Conservation (phyloP, 352 stramenopile genomes). For the Globisporangium echinulatum region DNA sequence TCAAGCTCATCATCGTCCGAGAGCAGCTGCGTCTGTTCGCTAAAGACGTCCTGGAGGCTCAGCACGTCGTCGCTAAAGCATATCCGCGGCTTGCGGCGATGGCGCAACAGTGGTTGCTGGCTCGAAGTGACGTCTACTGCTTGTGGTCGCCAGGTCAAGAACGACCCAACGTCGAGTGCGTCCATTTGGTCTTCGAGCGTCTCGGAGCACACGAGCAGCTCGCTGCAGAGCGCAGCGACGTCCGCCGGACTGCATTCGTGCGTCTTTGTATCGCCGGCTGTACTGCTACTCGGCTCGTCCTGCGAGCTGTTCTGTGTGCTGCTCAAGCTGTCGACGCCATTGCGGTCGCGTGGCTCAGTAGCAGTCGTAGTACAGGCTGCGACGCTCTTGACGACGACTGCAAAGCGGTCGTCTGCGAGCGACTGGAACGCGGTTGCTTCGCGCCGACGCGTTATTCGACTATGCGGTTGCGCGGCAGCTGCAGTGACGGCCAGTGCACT, state of each 20-base stretch:
- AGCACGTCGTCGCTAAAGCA: conserved; percentile 3
- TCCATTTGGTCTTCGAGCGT: conserved; percentile 14
- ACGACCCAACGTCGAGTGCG: conserved; percentile 9
- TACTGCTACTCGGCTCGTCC: background rate
- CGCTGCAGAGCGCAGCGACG: conserved; percentile 6
- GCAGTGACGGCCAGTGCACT: background rate
- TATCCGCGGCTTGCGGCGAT: conserved; percentile 12
- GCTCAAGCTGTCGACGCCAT: background rate
- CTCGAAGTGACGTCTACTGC: too few relatives aligned
- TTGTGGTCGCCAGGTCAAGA: conserved; percentile 2
- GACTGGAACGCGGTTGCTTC: conserved; percentile 5
- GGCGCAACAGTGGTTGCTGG: background rate
- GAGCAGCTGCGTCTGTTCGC: conserved; percentile 4
- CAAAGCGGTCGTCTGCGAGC: conserved; percentile 4
- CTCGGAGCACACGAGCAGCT: conserved; percentile 11
- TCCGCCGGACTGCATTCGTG: conserved; percentile 8
- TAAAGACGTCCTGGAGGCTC: conserved; percentile 5
- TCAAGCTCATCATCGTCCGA: background rate
- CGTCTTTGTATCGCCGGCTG: background rate
- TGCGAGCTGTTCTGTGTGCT: conserved; percentile 4
- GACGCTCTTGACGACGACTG: background rate
- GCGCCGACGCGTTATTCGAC: conserved; percentile 2
- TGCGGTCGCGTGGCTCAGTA: background rate
- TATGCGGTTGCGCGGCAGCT: background rate
- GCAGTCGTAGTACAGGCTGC: too few relatives aligned